Evolutionary conservation across 805 yeast species (phyloP), one percentile per base, ranked within the genome.

Genomic region (Metschnikowia lunata): DNA sequence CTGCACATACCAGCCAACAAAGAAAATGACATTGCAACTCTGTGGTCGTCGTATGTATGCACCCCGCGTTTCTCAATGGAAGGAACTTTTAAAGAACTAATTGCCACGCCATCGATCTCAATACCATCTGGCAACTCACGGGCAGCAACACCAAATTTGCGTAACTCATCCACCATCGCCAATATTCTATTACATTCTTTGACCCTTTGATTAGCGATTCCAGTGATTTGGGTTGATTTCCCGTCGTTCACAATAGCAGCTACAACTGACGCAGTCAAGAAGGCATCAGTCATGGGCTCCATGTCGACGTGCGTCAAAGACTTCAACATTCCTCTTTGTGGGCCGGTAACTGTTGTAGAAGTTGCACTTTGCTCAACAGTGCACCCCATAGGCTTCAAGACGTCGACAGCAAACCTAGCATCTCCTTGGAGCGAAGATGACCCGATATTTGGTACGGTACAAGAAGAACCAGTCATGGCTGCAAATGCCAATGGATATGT

Each of bases 221-320:
- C 99, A 30, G 85, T 81, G 57, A 93, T 93, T 40, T 53, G 55
- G 1, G 57, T 53, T 6, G 85, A 76, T 11, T 97, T 91, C 8
- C 81, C 69, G 35, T 66, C 71, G 18, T 49, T 50, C 4, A 97
- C 96, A 34, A 86, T 77, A n/a, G 99, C 97, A 30, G 98, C 99
- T 14, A 89, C 95, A 10, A 93, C 97, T 42, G 95, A 80, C 0
- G 99, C 99, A 12, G 99, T 93, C 58, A 93, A 72, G 63, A 93
- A 93, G 0, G 99, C 99, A 66, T 93, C 99, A 0, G 99, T 93
- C 99, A 93, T 93, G 43, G 99, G 98, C 68, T 93, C 99, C 99
- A 93, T 93, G 62, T 93, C 97, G 45, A 93, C 84, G 49, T 72
- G 77, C 10, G 80, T 71, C 50, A 93, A 71, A 7, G 95, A 87